Evolutionary conservation across 139 green algal genomes (phyloP).

Genomic region (Volvox reticuliferus): DNA sequence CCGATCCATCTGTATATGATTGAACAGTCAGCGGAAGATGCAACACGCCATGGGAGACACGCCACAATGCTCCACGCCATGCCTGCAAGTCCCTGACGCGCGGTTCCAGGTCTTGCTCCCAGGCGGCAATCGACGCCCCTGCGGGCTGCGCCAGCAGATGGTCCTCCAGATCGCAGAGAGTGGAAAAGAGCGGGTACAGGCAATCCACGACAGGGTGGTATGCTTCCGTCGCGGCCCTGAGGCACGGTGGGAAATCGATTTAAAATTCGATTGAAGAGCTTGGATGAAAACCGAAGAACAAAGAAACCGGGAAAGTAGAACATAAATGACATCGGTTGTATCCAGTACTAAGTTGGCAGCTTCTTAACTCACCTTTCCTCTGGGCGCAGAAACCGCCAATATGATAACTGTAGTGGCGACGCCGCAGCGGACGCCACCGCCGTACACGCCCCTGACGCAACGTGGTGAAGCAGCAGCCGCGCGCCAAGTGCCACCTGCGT

Average conservation of each 20-base stretch:
- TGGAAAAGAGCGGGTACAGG: slow-evolving; percentile 61
- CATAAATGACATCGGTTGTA: not conserved
- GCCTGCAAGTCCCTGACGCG: slow-evolving; percentile 57
- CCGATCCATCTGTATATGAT: not conserved
- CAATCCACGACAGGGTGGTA: slow-evolving; percentile 72
- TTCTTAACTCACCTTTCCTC: slow-evolving; percentile 48
- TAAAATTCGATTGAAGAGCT: too few species aligned
- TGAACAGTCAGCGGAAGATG: slow-evolving; percentile 22
- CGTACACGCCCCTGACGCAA: not conserved
- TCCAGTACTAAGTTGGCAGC: not conserved
- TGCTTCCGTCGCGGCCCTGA: slow-evolving; percentile 57
- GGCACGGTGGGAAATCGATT: not conserved
- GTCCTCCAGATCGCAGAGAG: slow-evolving; percentile 62
- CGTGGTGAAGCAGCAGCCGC: slow-evolving; percentile 46
- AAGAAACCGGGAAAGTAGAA: too few species aligned
- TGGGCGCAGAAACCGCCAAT: slow-evolving; percentile 68
- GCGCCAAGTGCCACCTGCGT: slow-evolving; percentile 1
- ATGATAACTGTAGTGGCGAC: slow-evolving; percentile 66
- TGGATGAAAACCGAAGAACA: not conserved
- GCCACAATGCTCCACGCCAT: slow-evolving; percentile 67
- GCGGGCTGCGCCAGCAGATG: slow-evolving; percentile 30
- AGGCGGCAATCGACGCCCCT: not conserved
- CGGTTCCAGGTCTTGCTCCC: not conserved
- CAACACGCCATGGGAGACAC: slow-evolving; percentile 57
- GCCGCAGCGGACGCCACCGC: slow-evolving; percentile 24